A percentile compares a stretch with the other conserved stretches of the same genome.
Conservation (phyloP, 192 early-diverging fungal species). For the Rhizophagus sp. region DNA sequence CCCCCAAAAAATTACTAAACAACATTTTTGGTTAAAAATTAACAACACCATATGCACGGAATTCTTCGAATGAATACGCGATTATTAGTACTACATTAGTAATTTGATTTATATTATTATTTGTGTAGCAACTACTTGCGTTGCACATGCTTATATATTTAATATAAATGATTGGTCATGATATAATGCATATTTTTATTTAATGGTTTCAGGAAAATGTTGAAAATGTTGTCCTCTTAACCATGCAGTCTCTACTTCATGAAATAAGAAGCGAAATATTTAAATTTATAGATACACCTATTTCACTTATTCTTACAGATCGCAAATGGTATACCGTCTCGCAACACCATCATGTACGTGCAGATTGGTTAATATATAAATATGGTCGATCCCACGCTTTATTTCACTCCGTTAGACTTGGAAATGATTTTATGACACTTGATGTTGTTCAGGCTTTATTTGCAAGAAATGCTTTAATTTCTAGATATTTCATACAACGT, state of each 20-base stretch:
- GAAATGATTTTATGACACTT: background rate
- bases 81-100: accelerated
- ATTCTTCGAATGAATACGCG: no score
- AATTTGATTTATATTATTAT: no score
- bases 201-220: no score
- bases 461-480: background rate
- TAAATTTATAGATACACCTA: no score
- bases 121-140: accelerated
- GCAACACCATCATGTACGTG: background rate
- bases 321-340: background rate
- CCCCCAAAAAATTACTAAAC: no score
- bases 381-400: slow-evolving; percentile 10
- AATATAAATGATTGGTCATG: accelerated
- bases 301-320: no score
- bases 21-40: no score
- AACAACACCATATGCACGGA: no score
- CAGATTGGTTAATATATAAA: background rate
- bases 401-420: slow-evolving; percentile 3
- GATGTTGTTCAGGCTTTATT: background rate
- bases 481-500: slow-evolving; percentile 12
- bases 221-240: no score
- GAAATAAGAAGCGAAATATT: background rate
- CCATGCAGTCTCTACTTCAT: no score
- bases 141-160: accelerated
- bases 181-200: no score